Evolutionary conservation across 371 early-diverging fungal genomes (phyloP).

Genomic region (Mucor saturninus): DNA sequence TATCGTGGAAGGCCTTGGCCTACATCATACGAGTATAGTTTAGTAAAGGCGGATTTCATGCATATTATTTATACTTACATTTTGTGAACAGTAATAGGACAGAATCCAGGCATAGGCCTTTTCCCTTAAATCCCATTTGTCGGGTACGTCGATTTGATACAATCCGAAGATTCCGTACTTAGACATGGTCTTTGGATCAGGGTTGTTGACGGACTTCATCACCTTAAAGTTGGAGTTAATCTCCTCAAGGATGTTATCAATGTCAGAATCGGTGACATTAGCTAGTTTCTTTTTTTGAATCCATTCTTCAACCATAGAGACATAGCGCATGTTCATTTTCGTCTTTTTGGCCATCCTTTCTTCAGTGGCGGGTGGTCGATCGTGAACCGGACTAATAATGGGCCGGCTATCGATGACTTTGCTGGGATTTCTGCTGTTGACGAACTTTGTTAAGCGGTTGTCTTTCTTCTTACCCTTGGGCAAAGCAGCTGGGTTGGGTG

Average conservation of each 20-base stretch:
- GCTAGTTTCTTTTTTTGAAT: too few species aligned
- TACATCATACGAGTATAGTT: background rate
- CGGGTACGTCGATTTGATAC: background rate
- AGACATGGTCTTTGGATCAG: background rate
- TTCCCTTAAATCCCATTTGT: background rate
- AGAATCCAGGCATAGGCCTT: background rate
- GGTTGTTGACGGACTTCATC: background rate
- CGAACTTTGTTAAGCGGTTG: background rate
- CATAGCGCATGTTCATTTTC: too few species aligned
- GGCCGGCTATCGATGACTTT: background rate
- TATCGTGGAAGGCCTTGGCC: background rate
- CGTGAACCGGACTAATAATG: background rate
- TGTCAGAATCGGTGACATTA: background rate
- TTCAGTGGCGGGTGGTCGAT: too few species aligned
- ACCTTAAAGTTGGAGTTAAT: background rate
- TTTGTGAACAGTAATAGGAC: too few species aligned
- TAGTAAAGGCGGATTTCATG: too few species aligned
- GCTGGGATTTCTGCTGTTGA: background rate
- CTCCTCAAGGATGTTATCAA: background rate
- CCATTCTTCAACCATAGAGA: too few species aligned
- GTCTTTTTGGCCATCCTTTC: too few species aligned
- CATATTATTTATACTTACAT: too few species aligned
- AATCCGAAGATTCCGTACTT: background rate
- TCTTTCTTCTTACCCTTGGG: background rate
- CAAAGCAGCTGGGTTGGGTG: background rate